Conservation (phyloP, 2,329 filamentous ascomycete genomes). For the Sporothrix dimorphospora region DNA sequence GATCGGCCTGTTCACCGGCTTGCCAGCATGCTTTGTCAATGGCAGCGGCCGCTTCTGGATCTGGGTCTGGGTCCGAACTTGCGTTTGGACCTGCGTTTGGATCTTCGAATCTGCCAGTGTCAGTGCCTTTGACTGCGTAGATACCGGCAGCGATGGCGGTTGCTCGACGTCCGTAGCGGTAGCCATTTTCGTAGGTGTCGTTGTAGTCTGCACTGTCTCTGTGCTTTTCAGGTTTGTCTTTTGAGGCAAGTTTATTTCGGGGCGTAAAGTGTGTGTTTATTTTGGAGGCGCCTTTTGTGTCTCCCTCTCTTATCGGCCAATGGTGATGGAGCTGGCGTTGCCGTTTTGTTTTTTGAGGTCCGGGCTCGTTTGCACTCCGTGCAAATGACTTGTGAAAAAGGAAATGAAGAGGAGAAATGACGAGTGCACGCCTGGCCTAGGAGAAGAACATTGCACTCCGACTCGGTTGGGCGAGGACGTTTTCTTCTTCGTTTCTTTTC, state of each 20-base stretch:
- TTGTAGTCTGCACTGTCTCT: background rate
- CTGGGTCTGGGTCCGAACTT: background rate
- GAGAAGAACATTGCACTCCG: too few species aligned
- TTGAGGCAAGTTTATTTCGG: background rate
- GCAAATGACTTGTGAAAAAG: background rate
- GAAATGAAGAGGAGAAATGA: background rate
- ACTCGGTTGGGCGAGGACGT: background rate
- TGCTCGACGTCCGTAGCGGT: background rate
- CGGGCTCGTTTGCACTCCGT: background rate
- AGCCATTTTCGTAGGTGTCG: conserved; percentile 1
- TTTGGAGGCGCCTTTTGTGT: conserved; percentile 5
- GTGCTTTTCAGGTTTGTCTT: background rate
- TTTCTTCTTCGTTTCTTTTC: background rate
- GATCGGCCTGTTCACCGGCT: background rate
- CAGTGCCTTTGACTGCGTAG: background rate
- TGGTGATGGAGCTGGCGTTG: background rate
- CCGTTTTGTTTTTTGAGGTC: background rate
- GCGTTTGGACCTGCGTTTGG: background rate
- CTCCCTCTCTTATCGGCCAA: background rate
- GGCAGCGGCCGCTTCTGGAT: background rate
- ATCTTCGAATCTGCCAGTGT: background rate
- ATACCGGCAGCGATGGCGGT: background rate
- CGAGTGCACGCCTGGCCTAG: background rate
- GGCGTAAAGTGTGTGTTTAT: background rate
- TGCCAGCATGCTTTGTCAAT: background rate